phyloP scores from a whole-genome alignment of 2,329 filamentous ascomycete genomes.

The Furcasterigmium sp. region DNA sequence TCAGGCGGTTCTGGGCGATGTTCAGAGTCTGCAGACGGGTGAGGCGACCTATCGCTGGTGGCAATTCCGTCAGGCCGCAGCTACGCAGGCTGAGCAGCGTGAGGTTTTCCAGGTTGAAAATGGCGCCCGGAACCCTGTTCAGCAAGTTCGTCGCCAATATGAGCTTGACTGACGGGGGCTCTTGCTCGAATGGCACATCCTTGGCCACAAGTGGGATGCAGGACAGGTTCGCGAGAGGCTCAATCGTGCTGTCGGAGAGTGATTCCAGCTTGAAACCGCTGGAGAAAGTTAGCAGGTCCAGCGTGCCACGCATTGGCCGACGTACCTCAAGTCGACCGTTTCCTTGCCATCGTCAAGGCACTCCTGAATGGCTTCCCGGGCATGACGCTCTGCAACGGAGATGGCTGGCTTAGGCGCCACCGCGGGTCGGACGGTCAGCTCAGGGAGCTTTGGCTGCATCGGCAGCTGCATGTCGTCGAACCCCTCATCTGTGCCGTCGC shows the following conservation, averaged over 20 bases:
- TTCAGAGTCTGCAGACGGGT: conserved; percentile 58
- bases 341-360: conserved; percentile 57
- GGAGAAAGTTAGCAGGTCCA: conserved; percentile 4
- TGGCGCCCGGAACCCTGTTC: conserved; percentile 46
- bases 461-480: conserved; percentile 25
- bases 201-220: conserved; percentile 48
- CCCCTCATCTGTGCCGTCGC: conserved; percentile 45
- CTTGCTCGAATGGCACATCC: conserved; percentile 54
- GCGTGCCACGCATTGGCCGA: conserved; percentile 8
- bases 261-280: conserved; percentile 42
- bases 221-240: conserved; percentile 48
- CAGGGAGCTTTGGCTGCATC: conserved; percentile 29
- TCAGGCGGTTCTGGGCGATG: conserved; percentile 58
- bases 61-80: conserved; percentile 57
- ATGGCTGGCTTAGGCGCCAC: conserved; percentile 14
- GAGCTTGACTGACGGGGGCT: conserved; percentile 54
- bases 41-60: conserved; percentile 53
- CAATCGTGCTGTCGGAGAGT: conserved; percentile 52
- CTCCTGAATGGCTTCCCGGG: conserved; percentile 38
- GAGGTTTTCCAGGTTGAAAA: conserved; percentile 58
- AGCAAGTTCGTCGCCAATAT: conserved; percentile 58
- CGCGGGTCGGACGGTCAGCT: conserved; percentile 22
- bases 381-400: conserved; percentile 36
- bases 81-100: conserved; percentile 61
- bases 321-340: conserved; percentile 57